Evolutionary conservation across 1,284 basidiomycete species (phyloP).

Genomic region (Heterobasidion parviporum): DNA sequence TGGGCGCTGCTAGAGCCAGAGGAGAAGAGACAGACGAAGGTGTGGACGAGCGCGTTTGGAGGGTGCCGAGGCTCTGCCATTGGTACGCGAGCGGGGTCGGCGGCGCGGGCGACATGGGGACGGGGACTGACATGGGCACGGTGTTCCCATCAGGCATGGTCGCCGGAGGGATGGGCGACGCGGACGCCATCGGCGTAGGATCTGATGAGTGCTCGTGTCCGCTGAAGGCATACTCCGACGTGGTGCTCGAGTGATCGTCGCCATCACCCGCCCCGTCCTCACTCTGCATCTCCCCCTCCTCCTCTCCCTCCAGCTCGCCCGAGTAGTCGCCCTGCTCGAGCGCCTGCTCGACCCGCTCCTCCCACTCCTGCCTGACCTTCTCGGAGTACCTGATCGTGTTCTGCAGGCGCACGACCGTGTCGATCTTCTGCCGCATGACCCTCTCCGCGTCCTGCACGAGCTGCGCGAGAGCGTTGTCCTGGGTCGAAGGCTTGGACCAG

Average conservation of each 20-base stretch:
- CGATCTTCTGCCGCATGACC: slow-evolving; percentile 88
- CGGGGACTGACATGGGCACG: neutral
- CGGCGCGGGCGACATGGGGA: neutral
- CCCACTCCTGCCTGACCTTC: slow-evolving; percentile 96
- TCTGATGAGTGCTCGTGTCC: slow-evolving; percentile 38
- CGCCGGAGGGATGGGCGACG: slow-evolving; percentile 43
- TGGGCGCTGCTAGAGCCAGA: slow-evolving; percentile 71
- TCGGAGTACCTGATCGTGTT: slow-evolving; percentile 97
- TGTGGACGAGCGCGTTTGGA: slow-evolving; percentile 73
- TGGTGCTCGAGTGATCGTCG: slow-evolving; percentile 52
- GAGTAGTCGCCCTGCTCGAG: slow-evolving; percentile 47
- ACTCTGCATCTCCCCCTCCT: slow-evolving; percentile 17
- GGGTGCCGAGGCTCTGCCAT: slow-evolving; percentile 34
- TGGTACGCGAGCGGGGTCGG: slow-evolving; percentile 20
- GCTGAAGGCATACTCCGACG: slow-evolving; percentile 55
- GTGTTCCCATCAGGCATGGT: slow-evolving; percentile 13
- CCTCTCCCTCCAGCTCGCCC: slow-evolving; percentile 33
- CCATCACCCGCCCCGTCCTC: slow-evolving; percentile 22
- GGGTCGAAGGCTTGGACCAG: slow-evolving; percentile 78
- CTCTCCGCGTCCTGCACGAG: slow-evolving; percentile 83
- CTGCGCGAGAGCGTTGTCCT: slow-evolving; percentile 78
- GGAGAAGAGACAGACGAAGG: slow-evolving; percentile 81
- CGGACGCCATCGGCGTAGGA: slow-evolving; percentile 61
- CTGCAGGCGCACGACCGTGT: slow-evolving; percentile 93
- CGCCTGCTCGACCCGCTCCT: slow-evolving; percentile 73